Evolutionary conservation across 805 yeast species (phyloP), one percentile per base, ranked within the genome.

Genomic region (Wickerhamiella allomyrinae): DNA sequence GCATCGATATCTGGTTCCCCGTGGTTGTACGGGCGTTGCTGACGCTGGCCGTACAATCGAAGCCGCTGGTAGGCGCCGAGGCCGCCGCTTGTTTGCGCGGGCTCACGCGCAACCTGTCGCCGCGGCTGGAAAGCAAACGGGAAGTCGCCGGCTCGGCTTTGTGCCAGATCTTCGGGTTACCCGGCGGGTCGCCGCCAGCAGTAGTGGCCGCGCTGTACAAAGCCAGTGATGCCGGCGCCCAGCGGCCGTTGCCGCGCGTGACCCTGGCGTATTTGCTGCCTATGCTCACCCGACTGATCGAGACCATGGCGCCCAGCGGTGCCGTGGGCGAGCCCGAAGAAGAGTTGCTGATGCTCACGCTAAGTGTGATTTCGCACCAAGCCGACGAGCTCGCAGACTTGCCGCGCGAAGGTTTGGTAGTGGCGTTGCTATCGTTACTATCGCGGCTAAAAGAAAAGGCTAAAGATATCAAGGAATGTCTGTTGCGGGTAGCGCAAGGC

Each of bases 391-490:
- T 91, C 55, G 75, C 73, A 1, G 74, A 83, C 43, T 41, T 53
- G 8, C 93, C 94, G 15, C 73, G 96, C 55, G 62, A 67, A 4
- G 69, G 73, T 5, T 72, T 85, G 29, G 61, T 89, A 44, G 61
- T 61, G 8, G 76, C 77, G 5, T 61, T 91, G 37, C 60, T 87
- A 10, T 68, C 76, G 1, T 65, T 87, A 47, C 68, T 91, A 71
- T 51, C 47, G 25, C 67, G 73, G 20, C 63, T 82, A 40, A 83
- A 95, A 10, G 66, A 86, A 0, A 83, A 80, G 53, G 80, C 89
- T 11, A 85, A 86, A 50, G 61, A 76, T 40, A 79, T 91, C 10
- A 84, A 84, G 56, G 96, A 86, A 46, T 81, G 93, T 55, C 72
- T 91, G 57, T 64, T 77, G 40, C 70, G 91, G 0, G 57, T 91